phyloP scores from a whole-genome alignment of 1,139 yeast genomes.

The Candida smagusa region DNA sequence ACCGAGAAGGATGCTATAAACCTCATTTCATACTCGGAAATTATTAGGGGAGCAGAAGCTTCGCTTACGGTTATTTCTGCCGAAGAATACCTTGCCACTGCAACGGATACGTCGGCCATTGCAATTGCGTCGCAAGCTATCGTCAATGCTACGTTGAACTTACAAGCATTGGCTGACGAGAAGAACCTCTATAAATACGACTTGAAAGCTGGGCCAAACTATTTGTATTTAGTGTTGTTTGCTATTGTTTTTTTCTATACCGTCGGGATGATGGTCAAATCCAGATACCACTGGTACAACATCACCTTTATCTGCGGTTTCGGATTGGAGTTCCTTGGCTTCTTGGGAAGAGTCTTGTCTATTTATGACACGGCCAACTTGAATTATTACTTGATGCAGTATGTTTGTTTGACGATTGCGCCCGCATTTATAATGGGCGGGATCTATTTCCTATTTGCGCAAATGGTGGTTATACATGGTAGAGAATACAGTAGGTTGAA shows the following conservation, averaged over 20 bases:
- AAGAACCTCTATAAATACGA: slow-evolving; percentile 23
- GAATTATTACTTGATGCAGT: slow-evolving; percentile 59
- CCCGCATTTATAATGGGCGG: slow-evolving; percentile 61
- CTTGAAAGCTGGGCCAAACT: slow-evolving; percentile 28
- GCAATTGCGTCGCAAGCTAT: slow-evolving; percentile 32
- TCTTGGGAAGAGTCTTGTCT: slow-evolving; percentile 54
- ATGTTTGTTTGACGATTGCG: slow-evolving; percentile 69
- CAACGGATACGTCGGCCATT: slow-evolving; percentile 26
- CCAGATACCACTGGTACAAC: slow-evolving; percentile 74
- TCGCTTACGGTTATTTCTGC: slow-evolving; percentile 34
- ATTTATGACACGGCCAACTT: slow-evolving; percentile 38
- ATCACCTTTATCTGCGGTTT: slow-evolving; percentile 58
- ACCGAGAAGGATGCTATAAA: slow-evolving; percentile 9
- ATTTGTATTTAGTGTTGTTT: slow-evolving; percentile 28
- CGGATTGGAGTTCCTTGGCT: slow-evolving; percentile 68
- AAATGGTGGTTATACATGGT: slow-evolving; percentile 69
- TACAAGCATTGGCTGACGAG: slow-evolving; percentile 25
- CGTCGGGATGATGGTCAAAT: slow-evolving; percentile 26
- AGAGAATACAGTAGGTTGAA: slow-evolving; percentile 54
- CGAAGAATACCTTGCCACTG: slow-evolving; percentile 36
- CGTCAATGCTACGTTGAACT: slow-evolving; percentile 30
- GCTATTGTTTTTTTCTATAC: slow-evolving; percentile 22
- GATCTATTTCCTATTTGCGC: slow-evolving; percentile 51
- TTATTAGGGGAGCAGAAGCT: slow-evolving; percentile 36
- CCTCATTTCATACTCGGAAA: slow-evolving; percentile 20